A percentile compares a stretch with the other conserved stretches of the same genome.
Evolutionary conservation across 352 stramenopile species (phyloP).

Genomic region (Globisporangium lucens): DNA sequence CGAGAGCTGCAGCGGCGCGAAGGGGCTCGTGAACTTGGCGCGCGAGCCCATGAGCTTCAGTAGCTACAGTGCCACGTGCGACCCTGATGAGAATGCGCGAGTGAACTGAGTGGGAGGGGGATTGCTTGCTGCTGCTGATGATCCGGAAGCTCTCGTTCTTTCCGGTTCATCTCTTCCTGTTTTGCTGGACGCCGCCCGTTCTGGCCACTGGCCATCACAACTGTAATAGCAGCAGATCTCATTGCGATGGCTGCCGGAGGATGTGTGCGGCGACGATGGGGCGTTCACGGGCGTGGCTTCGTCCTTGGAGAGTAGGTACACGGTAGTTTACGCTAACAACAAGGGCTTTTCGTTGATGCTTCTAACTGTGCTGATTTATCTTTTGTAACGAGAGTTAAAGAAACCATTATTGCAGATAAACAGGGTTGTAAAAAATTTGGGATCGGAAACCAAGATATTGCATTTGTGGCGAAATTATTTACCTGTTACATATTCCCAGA

Average conservation of each 20-base stretch:
- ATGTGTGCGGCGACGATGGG: neutral
- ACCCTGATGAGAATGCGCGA: neutral
- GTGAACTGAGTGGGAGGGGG: neutral
- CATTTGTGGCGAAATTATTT: too few species aligned
- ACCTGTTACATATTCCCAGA: neutral
- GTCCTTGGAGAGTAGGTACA: neutral
- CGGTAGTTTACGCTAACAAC: neutral
- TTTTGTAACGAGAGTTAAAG: neutral
- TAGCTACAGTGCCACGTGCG: neutral
- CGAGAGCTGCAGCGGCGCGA: slow-evolving; percentile 17
- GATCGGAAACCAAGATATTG: neutral
- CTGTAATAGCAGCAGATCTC: neutral
- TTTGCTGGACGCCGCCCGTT: neutral
- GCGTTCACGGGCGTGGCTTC: neutral
- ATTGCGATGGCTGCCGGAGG: neutral
- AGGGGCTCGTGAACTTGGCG: slow-evolving; percentile 14
- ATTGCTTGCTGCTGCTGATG: neutral
- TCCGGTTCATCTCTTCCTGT: neutral
- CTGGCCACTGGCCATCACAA: neutral
- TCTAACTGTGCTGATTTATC: neutral
- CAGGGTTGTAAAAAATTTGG: neutral
- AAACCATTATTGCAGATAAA: neutral
- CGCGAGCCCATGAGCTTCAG: neutral
- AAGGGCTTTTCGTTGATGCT: neutral
- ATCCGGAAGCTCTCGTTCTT: neutral